Base-by-base conservation (phyloP, 148 eudicot genomes). In the Rhododendron griersonianum region DNA sequence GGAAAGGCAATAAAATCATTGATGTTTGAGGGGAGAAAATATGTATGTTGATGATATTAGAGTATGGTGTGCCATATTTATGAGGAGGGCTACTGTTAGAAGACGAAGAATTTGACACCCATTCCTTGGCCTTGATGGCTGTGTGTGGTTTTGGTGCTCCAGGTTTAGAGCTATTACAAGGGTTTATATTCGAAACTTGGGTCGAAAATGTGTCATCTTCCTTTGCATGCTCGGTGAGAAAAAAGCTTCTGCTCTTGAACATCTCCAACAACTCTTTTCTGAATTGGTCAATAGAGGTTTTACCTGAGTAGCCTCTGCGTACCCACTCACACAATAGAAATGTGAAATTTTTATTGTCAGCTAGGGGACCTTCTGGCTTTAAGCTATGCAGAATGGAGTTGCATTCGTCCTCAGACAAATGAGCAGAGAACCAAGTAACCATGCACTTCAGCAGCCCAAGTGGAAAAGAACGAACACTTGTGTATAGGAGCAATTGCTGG, bases 381-480 rank as follows among this genome's bases (percentile, higher is more conserved):
- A 95, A 88, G 65, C 83, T 89, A 57, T 90, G 85, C 81, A 95
- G 89, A 81, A 94, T 88, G 59, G 89, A 88, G 87, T 89, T 93
- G 63, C 91, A 89, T 65, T 93, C 91, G 73, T 91, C 91, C 88
- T 90, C 95, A 37, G 96, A 86, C 86, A 96, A 91, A 81, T 90
- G 93, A 87, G 94, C 87, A 10, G 97, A 92, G 88, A 96, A 95
- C 96, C 97, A 96, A 79, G 92, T 89, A 71, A 90, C 87, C 78
- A 89, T 91, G 86, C 93, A 93, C 91, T 92, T 96, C 39, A 96
- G 91, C 84, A 96, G 87, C 84, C 99, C 98, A 87, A 96, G 96
- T 30, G 99, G 99, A 87, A 96, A 88, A 92, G 88, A 88, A 48
- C 84, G 90, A 73, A 96, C 91, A 88, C 93, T 87, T 81, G 85